phyloP scores from a whole-genome alignment of 192 early-diverging fungal genomes.

The Spizellomyces punctatus region DNA sequence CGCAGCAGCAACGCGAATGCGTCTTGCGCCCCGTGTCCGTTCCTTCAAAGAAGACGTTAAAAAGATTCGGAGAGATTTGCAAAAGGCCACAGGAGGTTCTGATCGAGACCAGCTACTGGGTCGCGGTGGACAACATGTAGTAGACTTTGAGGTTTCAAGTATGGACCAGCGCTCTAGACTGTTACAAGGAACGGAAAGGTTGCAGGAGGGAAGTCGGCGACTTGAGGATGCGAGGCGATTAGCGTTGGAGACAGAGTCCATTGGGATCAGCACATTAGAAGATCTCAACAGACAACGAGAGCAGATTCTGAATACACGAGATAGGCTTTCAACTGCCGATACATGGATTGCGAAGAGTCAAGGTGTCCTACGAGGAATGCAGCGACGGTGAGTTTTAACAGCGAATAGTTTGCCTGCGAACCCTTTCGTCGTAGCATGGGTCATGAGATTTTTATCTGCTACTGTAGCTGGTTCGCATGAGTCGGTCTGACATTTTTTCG shows the following conservation, averaged over 20 bases:
- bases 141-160: slow-evolving; percentile 51
- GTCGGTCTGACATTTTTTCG: neutral
- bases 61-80: slow-evolving; percentile 75
- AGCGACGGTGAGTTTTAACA: slow-evolving; percentile 71
- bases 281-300: slow-evolving; percentile 86
- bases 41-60: slow-evolving; percentile 81
- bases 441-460: neutral
- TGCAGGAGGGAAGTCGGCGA: slow-evolving; percentile 75
- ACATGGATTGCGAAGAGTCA: slow-evolving; percentile 58
- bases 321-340: slow-evolving; percentile 65
- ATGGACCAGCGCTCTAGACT: slow-evolving; percentile 78
- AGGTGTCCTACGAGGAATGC: slow-evolving; percentile 60
- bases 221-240: slow-evolving; percentile 86
- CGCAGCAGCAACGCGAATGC: slow-evolving; percentile 60
- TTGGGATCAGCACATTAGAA: slow-evolving; percentile 83
- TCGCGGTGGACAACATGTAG: slow-evolving; percentile 28
- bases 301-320: slow-evolving; percentile 82
- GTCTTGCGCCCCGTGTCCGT: slow-evolving; percentile 69
- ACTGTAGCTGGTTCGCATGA: neutral
- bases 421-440: neutral
- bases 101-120: slow-evolving; percentile 55
- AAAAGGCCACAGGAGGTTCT: slow-evolving; percentile 33
- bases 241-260: slow-evolving; percentile 89
- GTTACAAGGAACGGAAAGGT: slow-evolving; percentile 82
- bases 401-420: slow-evolving; percentile 31